Evolutionary conservation across 108 stramenopile species (phyloP), one percentile per base, ranked within the genome.

Genomic region (Cyclotella distinguenda): DNA sequence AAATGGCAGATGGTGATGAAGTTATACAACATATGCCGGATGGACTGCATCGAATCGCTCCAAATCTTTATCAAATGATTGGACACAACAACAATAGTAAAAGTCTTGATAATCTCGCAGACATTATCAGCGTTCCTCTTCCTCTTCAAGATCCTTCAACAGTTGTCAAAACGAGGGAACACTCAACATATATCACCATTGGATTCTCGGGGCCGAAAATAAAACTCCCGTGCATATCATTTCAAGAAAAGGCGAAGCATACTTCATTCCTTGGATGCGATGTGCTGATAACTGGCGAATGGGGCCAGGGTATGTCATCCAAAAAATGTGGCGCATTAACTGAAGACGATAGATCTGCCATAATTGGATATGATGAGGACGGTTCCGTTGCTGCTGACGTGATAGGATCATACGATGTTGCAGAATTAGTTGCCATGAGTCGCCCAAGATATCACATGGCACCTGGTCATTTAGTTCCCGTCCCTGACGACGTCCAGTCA

Each of bases 241-340:
- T 84, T 35, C 46, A 78, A 36, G 43, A 54, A 25, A 82, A 84
- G 56, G 42, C 78, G 11, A 70, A 73, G 38, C 82, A 83, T 51
- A 60, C 73, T 19, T 77, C 74, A 1, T 84, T 79, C 58, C 50
- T 72, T 36, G 85, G 86, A 39, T 93, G 91, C 47, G 91, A 93
- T 64, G 70, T 93, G 15, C 60, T 93, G 11, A 67, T 93, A 48
- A 79, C 85, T 11, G 49, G 71, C 0, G 88, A 93, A 55, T 88
- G 85, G 86, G 88, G 88, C 25, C 91, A 93, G 72, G 91, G 91
- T 22, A 89, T 92, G 77, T 84, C 84, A 59, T 68, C 82, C n/a
- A 34, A 68, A 15, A 45, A 19, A n/a, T 53, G 48, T 21, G 71
- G 64, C 23, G 69, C 54, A 50, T 70, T 59, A 19, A 44, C 73